These are phyloP conservation scores for Fusarium sororula DNA, from an alignment of 2,329 filamentous ascomycete genomes.

Conservation along the genomic window DNA sequence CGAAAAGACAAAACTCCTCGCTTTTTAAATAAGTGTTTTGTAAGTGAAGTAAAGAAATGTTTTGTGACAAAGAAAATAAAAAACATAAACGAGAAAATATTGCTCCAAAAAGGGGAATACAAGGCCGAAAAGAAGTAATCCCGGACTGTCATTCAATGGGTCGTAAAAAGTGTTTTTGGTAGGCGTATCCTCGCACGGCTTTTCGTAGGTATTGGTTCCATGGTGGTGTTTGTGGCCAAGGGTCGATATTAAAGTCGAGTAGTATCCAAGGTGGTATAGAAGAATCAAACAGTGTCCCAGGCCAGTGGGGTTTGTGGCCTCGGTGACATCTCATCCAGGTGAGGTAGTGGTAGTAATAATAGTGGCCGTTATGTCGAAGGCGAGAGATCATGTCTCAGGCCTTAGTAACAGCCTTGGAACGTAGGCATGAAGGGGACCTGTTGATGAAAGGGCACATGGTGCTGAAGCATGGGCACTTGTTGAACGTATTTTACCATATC, in stretches of 20 bases:
- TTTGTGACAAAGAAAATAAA: conserved; percentile 30
- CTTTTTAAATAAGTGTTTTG: conserved; percentile 37
- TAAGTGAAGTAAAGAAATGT: background rate
- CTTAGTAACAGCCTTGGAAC: conserved; percentile 61
- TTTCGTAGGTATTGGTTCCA: conserved; percentile 16
- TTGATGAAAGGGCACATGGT: conserved; percentile 61
- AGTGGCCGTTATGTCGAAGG: background rate
- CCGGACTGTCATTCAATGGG: conserved; percentile 40
- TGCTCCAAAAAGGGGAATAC: conserved; percentile 30
- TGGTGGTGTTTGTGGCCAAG: conserved; percentile 13
- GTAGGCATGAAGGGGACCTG: conserved; percentile 62
- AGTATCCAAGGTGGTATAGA: conserved; percentile 27
- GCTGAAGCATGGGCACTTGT: conserved; percentile 58
- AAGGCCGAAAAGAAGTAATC: conserved; percentile 36
- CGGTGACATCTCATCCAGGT: conserved; percentile 32
- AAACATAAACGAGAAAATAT: conserved; percentile 5
- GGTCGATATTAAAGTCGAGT: conserved; percentile 38
- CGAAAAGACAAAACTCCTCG: conserved; percentile 43
- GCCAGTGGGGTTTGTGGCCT: conserved; percentile 18
- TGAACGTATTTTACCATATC: conserved; percentile 64
- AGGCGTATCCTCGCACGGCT: conserved; percentile 37
- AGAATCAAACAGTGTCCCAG: conserved; percentile 33
- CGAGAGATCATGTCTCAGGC: background rate
- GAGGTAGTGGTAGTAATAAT: conserved; percentile 13
- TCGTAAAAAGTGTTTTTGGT: conserved; percentile 37